A percentile compares a stretch with the other conserved stretches of the same genome.
These are phyloP conservation scores for Salix caprea DNA, from an alignment of 345 rosid species.

Conservation along the genomic window DNA sequence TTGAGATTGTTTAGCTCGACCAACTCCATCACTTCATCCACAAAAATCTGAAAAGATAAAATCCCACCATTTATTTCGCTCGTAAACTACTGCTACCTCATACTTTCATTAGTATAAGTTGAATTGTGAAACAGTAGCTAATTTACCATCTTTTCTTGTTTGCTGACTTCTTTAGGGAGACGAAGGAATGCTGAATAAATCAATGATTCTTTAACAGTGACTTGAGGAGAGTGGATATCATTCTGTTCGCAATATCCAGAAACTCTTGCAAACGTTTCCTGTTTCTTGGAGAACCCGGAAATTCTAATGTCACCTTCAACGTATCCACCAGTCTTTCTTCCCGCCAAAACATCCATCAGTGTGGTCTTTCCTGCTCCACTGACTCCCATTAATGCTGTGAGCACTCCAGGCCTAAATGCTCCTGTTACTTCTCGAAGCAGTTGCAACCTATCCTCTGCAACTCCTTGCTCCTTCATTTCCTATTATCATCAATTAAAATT, in stretches of 20 bases:
- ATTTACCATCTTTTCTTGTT: constrained; percentile 72
- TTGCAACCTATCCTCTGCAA: constrained; percentile 60
- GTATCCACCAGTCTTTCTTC: constrained; percentile 89
- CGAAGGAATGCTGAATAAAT: constrained; percentile 87
- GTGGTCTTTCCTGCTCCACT: constrained; percentile 99
- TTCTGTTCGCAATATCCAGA: constrained; percentile 89
- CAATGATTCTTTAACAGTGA: constrained; percentile 77
- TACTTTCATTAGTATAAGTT: background rate
- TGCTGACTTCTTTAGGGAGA: constrained; percentile 64
- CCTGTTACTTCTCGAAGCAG: constrained; percentile 72
- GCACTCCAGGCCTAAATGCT: constrained; percentile 84
- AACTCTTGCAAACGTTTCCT: constrained; percentile 92
- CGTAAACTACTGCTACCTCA: background rate
- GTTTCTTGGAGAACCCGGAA: constrained; percentile 76
- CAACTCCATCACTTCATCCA: constrained; percentile 48
- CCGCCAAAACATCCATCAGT: constrained; percentile 93
- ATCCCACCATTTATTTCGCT: background rate
- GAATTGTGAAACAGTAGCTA: background rate
- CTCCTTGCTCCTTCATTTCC: constrained; percentile 91
- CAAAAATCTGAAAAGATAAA: constrained; percentile 32
- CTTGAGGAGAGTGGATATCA: constrained; percentile 91
- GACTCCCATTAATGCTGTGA: constrained; percentile 93
- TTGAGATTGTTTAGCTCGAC: constrained; percentile 40
- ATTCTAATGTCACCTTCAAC: constrained; percentile 81
- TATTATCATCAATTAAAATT: constrained; percentile 20